Evolutionary conservation across 2,329 filamentous ascomycete species (phyloP).

Genomic region (Cladorrhinum sp.): DNA sequence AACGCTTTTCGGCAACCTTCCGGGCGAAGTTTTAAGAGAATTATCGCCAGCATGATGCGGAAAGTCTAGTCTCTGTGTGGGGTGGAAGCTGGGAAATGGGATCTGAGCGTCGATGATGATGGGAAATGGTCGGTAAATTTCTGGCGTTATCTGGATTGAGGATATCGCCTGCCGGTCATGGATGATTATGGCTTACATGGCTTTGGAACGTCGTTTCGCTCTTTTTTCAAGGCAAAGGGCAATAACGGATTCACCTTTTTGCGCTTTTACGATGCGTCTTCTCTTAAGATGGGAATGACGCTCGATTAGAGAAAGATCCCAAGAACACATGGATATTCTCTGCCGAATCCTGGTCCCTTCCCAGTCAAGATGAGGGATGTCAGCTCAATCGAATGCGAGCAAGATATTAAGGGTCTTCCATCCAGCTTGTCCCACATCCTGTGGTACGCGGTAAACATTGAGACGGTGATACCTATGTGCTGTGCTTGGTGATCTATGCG

Average conservation of each 20-base stretch:
- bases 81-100: slow-evolving; percentile 15
- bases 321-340: slow-evolving; percentile 12
- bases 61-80: slow-evolving; percentile 11
- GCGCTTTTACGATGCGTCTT: slow-evolving; percentile 20
- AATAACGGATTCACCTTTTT: slow-evolving; percentile 6
- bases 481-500: too few relatives aligned
- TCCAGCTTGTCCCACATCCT: neutral
- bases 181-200: slow-evolving; percentile 17
- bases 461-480: too few relatives aligned
- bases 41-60: slow-evolving; percentile 13
- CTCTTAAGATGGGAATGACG: slow-evolving; percentile 18
- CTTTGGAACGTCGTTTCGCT: slow-evolving; percentile 22
- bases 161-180: slow-evolving; percentile 13
- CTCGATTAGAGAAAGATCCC: slow-evolving; percentile 19
- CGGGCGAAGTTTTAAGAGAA: slow-evolving; percentile 8
- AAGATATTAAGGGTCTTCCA: neutral
- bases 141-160: slow-evolving; percentile 4
- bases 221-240: slow-evolving; percentile 21
- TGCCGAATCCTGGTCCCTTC: slow-evolving; percentile 1
- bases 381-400: neutral
- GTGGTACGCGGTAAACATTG: too few relatives aligned
- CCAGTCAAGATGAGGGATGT: neutral
- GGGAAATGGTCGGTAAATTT: slow-evolving; percentile 7
- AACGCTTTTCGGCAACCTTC: slow-evolving; percentile 9
- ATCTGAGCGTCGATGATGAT: neutral